Evolutionary conservation across 2,329 filamentous ascomycete species (phyloP).

Genomic region (Sporothrix protearum): DNA sequence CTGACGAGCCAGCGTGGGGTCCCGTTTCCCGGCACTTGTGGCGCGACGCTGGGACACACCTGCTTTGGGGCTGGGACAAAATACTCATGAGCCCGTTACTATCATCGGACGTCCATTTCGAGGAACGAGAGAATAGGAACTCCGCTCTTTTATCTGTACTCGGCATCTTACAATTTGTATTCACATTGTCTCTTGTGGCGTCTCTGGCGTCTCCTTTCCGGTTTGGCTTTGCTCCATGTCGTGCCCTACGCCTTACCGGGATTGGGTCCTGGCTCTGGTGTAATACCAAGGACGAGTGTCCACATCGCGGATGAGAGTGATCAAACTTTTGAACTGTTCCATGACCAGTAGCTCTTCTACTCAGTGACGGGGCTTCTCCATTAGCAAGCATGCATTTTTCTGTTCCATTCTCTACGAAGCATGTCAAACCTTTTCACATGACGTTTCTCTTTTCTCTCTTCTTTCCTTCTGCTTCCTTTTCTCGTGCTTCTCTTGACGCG

Average conservation of each 20-base stretch:
- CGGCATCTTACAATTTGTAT: neutral
- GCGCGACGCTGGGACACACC: neutral
- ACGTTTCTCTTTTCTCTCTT: too few relatives aligned
- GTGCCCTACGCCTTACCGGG: conserved; percentile 5
- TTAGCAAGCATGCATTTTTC: too few relatives aligned
- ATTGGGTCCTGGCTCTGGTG: neutral
- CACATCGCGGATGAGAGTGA: neutral
- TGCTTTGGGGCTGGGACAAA: neutral
- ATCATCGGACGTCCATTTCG: neutral
- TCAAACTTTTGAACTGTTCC: too few relatives aligned
- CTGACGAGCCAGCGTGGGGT: neutral
- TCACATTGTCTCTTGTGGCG: neutral
- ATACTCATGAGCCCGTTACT: neutral
- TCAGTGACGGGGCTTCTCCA: too few relatives aligned
- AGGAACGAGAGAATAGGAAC: too few relatives aligned
- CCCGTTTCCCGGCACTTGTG: conserved; percentile 13
- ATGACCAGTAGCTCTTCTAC: too few relatives aligned
- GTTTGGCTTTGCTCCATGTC: neutral
- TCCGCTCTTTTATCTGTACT: neutral
- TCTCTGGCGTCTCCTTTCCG: neutral
- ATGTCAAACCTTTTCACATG: too few relatives aligned
- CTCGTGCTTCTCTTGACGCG: neutral
- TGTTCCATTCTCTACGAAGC: neutral
- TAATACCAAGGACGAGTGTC: neutral
- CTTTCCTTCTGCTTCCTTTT: neutral